Percentiles rank a stretch among this genome's conserved stretches.
phyloP scores from a whole-genome alignment of 2,329 filamentous ascomycete species.

The Cordyceps cicadae region DNA sequence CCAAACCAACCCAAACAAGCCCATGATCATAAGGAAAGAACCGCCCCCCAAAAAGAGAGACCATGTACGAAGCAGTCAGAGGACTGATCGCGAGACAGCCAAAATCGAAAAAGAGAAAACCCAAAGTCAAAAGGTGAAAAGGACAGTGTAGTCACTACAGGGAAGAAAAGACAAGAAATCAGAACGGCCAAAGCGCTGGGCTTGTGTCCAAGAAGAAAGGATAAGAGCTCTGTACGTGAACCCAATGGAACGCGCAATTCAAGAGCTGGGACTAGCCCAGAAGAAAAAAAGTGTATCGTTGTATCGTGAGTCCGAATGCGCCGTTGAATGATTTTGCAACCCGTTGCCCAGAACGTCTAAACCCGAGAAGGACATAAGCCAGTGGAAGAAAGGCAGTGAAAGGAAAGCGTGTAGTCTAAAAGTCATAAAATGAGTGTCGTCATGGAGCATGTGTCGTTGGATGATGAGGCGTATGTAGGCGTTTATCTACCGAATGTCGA shows the following conservation, averaged over 20 bases:
- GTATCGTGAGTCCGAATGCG: conserved; percentile 19
- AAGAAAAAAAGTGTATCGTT: conserved; percentile 16
- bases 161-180: not conserved
- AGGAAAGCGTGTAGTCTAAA: not conserved
- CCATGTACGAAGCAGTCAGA: not conserved
- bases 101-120: not conserved
- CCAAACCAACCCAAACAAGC: not conserved
- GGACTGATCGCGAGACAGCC: not conserved
- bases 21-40: not conserved
- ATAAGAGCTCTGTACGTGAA: conserved; percentile 1
- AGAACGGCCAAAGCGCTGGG: not conserved
- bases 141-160: conserved; percentile 4
- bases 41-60: not conserved
- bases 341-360: conserved; percentile 10
- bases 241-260: not conserved
- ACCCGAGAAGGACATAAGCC: not conserved
- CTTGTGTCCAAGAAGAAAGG: not conserved
- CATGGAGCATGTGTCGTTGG: not conserved
- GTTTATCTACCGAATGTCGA: conserved; percentile 67
- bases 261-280: conserved; percentile 6
- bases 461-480: conserved; percentile 1
- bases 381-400: not conserved
- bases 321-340: conserved; percentile 15
- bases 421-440: conserved; percentile 3
- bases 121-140: conserved; percentile 7